These are phyloP conservation scores for Boletus vinaceobasis DNA, from an alignment of 768 basidiomycete genomes.

Conservation along the genomic window DNA sequence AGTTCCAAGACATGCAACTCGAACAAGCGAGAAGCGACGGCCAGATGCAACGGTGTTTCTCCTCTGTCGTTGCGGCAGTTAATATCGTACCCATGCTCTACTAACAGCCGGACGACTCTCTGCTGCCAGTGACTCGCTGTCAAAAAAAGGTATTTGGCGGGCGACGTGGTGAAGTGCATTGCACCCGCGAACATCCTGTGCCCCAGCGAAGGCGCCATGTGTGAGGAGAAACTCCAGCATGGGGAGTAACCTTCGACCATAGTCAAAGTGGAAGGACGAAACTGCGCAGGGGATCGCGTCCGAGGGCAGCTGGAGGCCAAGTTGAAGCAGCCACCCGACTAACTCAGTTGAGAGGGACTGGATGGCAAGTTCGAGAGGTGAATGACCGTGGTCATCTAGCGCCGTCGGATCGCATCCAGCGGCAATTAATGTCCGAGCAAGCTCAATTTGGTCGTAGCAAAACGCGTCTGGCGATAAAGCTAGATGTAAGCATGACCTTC, in stretches of 20 bases:
- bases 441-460: background rate
- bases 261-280: background rate
- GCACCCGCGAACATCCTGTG: background rate
- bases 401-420: background rate
- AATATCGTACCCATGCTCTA: background rate
- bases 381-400: background rate
- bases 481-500: background rate
- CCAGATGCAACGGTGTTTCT: background rate
- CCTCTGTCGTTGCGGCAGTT: background rate
- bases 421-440: background rate
- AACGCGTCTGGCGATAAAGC: background rate
- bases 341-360: background rate
- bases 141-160: accelerated
- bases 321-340: background rate
- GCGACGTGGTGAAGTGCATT: background rate
- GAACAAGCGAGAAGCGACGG: background rate
- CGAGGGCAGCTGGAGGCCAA: background rate
- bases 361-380: background rate
- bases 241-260: too few species aligned
- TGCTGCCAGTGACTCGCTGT: background rate
- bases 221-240: background rate
- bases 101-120: too few species aligned
- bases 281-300: too few species aligned
- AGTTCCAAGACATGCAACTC: background rate
- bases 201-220: background rate